Conservation (phyloP, 176 grass and related monocot genomes). For the Typha latifolia region DNA sequence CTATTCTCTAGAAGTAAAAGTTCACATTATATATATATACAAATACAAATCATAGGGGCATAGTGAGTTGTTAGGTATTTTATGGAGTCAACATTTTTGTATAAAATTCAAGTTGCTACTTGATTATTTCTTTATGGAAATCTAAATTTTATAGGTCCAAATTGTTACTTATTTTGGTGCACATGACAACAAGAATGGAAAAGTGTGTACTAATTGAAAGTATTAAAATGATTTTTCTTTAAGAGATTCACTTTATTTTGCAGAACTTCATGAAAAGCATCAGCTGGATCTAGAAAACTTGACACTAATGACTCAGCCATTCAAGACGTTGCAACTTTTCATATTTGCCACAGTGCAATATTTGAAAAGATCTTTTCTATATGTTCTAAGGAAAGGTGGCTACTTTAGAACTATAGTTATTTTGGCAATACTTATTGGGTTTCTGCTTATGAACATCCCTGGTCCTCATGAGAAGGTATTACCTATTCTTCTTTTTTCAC, state of each 20-base stretch:
- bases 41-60: too few relatives aligned
- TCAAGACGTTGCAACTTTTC: conserved; percentile 64
- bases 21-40: too few relatives aligned
- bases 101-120: too few relatives aligned
- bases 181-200: too few relatives aligned
- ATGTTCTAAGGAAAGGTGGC: conserved; percentile 39
- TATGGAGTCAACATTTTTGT: too few relatives aligned
- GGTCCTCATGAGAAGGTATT: conserved; percentile 69
- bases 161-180: too few relatives aligned
- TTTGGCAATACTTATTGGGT: conserved; percentile 24
- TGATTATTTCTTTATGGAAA: too few relatives aligned
- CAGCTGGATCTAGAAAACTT: conserved; percentile 46
- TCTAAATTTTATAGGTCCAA: too few relatives aligned
- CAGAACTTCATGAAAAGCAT: conserved; percentile 66
- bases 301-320: conserved; percentile 55
- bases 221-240: background rate
- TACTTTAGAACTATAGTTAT: conserved; percentile 34
- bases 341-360: conserved; percentile 46
- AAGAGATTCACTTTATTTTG: conserved; percentile 16
- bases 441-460: conserved; percentile 42
- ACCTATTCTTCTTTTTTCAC: conserved; percentile 11
- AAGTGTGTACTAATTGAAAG: background rate
- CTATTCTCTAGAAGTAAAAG: too few relatives aligned
- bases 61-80: too few relatives aligned
- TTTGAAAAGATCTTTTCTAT: conserved; percentile 43